Evolutionary conservation across 2,329 filamentous ascomycete species (phyloP), one percentile per base, ranked within the genome.

Genomic region (Colletotrichum trifolii): DNA sequence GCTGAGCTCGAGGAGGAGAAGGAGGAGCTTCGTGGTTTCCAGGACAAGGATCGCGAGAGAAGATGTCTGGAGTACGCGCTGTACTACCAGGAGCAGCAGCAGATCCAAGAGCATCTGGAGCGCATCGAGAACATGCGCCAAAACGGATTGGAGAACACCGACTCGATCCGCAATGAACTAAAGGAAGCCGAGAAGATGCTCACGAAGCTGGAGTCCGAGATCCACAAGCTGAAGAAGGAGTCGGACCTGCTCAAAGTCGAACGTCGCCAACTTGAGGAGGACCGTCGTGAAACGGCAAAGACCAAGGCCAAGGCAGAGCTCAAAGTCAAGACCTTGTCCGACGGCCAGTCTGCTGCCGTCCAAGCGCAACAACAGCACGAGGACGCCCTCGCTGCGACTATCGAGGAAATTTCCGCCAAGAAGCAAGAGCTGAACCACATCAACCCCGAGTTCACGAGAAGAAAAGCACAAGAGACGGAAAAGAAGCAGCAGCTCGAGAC

Each of bases 1-100:
- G 85, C 83, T 43, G 96, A 99, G 77, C 84, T 99, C 0, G 96
- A 99, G 77, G 94, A 97, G 75, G 96, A 99, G 78, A 98, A 98
- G 77, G 94, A 97, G 73, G 96, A 99, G 77, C 83, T 99, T 43
- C 89, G 94, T 49, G 94, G 90, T 8, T 99, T 94, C 75, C 96
- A 98, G 77, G 94, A 97, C 66, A 97, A 96, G 76, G 96, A 99
- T 72, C 89, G 92, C 63, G 94, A 99, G 77, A 89, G 94, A 64
- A 86, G 94, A 69, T 97, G 94, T 75, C 84, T 99, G 49, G 93
- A 98, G 77, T 98, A 98, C 75, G 96, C 94, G 1, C 94, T 97
- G 72, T 94, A 97, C 77, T 90, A 96, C 70, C 90, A 93, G 67
- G 93, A 97, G 73, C 94, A 98, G 74, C 86, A 90, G 15, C 90